These are phyloP conservation scores for Scalesia atractyloides DNA, from an alignment of 129 eudicot species.

Conservation along the genomic window DNA sequence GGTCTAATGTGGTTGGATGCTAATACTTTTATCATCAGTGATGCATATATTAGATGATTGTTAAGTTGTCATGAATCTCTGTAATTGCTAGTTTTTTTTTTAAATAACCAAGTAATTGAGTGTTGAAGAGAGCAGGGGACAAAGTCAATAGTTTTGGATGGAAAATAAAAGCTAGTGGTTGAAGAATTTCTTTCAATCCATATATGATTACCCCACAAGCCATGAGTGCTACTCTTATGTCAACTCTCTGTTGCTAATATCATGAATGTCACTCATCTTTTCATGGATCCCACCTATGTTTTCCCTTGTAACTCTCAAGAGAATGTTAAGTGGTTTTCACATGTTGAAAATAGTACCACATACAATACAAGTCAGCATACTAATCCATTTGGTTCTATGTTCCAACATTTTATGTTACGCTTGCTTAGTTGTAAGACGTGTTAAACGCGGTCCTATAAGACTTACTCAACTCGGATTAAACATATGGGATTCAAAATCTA, in stretches of 20 bases:
- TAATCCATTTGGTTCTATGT: background rate
- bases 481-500: background rate
- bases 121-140: slow-evolving; percentile 5
- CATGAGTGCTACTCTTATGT: slow-evolving; percentile 29
- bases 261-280: slow-evolving; percentile 43
- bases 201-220: slow-evolving; percentile 32
- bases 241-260: slow-evolving; percentile 24
- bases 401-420: background rate
- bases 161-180: slow-evolving; percentile 31
- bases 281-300: slow-evolving; percentile 50
- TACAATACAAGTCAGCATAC: background rate
- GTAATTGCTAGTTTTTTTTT: background rate
- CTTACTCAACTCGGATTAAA: background rate
- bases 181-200: slow-evolving; percentile 13
- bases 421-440: background rate
- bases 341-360: background rate
- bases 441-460: background rate
- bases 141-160: slow-evolving; percentile 4
- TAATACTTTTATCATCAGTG: background rate
- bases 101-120: background rate
- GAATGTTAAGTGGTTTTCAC: slow-evolving; percentile 9
- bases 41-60: background rate
- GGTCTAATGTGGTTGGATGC: background rate
- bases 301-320: slow-evolving; percentile 15
- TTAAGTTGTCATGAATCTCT: background rate